Evolutionary conservation across 2,329 filamentous ascomycete genomes (phyloP).

Genomic region (Cytospora piceae): DNA sequence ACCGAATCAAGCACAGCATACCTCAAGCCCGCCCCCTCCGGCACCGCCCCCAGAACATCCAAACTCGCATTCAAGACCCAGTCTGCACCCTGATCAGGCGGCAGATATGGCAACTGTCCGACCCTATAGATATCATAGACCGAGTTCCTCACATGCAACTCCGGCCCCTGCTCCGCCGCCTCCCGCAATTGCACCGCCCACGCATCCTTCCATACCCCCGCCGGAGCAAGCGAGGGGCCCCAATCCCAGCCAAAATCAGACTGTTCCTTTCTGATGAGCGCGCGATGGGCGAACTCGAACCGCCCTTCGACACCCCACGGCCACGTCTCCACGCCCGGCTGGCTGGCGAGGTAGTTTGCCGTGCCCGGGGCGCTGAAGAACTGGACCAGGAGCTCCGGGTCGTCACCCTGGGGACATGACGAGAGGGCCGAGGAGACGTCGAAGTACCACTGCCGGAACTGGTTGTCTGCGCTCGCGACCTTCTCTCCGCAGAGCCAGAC

Average conservation of each 20-base stretch:
- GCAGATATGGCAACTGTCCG: constrained; percentile 61
- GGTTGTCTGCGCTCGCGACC: constrained; percentile 62
- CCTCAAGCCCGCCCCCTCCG: constrained; percentile 45
- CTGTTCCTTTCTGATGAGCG: constrained; percentile 64
- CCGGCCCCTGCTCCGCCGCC: constrained; percentile 31
- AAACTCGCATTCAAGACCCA: constrained; percentile 66
- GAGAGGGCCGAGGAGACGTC: constrained; percentile 54
- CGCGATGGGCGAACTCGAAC: constrained; percentile 57
- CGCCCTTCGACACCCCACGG: constrained; percentile 50
- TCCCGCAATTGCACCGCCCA: constrained; percentile 55
- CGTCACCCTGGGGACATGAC: constrained; percentile 42
- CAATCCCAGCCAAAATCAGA: constrained; percentile 69
- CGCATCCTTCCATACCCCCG: constrained; percentile 65
- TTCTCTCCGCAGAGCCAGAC: constrained; percentile 58
- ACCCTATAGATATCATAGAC: constrained; percentile 61
- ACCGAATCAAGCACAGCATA: constrained; percentile 50
- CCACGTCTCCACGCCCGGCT: constrained; percentile 55
- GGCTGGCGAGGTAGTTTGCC: constrained; percentile 53
- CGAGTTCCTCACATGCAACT: constrained; percentile 47
- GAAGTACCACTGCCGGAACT: constrained; percentile 65
- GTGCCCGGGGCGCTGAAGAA: constrained; percentile 59
- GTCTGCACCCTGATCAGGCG: constrained; percentile 57
- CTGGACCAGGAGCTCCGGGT: constrained; percentile 51
- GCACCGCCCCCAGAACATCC: constrained; percentile 57
- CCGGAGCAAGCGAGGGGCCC: constrained; percentile 63